Base-by-base conservation (phyloP, 805 yeast species). In the Blastobotrys attinorum region DNA sequence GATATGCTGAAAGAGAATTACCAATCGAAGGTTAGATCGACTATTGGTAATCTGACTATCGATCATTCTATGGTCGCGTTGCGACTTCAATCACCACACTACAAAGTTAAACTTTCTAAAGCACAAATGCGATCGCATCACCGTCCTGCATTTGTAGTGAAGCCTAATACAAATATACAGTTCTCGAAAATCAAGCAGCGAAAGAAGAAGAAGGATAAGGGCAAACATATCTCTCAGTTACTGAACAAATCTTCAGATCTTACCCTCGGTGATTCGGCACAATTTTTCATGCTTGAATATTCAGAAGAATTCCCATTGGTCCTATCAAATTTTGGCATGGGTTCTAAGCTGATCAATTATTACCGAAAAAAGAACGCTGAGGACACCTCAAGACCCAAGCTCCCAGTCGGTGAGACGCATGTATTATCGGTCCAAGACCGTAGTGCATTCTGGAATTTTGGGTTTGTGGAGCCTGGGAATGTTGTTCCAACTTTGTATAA, bases 401-500 rank as follows among this genome's bases (percentile, higher is more conserved):
- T 88, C 22, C 76, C 86, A 1, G 72, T 88, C 34, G 98, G 98
- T 37, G 98, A 92, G 60, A 92, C 97, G 0, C 92, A 85, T 64
- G 96, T 92, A 2, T 69, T 92, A 31, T 97, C 96, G n/a, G 85
- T 86, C 1, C 96, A 89, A 59, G 98, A 92, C 64, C 75, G 94
- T 55, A 85, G 96, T 5, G 97, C 98, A 10, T 92, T 92, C 60
- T 92, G 98, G 97, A 92, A 89, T 61, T 92, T 88, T 67, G 98
- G 98, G 1, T 85, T 83, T 65, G 97, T 92, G 5, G 96, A 87
- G 37, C 85, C 88, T 2, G 98, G 98, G 2, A 86, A 83, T 54
- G 77, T 87, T 44, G 96, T 89, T 2, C 97, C 97, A 1, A 85
- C 98, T 0, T 66, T 90, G 38, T 92, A 92, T 66, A 92, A 90